Conservation (phyloP, 2,329 filamentous ascomycete species). For the Stachybotrys elegans region DNA sequence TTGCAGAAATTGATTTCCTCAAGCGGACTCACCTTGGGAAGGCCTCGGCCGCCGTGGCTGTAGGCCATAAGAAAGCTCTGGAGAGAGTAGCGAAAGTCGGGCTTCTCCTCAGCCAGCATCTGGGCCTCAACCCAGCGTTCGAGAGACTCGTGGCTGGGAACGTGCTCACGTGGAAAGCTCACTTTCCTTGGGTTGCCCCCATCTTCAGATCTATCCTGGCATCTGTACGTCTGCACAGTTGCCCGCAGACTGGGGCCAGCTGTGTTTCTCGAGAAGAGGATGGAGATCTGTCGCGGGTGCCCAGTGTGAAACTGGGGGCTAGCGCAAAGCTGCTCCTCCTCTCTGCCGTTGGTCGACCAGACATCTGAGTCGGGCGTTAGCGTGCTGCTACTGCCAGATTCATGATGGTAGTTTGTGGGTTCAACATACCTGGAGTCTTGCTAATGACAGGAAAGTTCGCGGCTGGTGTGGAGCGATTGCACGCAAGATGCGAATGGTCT, state of each 20-base stretch:
- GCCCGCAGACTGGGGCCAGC: slow-evolving; percentile 33
- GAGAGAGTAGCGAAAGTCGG: slow-evolving; percentile 26
- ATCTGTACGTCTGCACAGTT: slow-evolving; percentile 31
- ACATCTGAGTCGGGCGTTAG: slow-evolving; percentile 26
- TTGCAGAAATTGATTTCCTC: not conserved
- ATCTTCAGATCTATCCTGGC: slow-evolving; percentile 23
- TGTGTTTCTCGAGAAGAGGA: slow-evolving; percentile 29
- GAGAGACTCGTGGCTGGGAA: slow-evolving; percentile 28
- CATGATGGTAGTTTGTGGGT: slow-evolving; percentile 5
- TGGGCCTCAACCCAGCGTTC: slow-evolving; percentile 32
- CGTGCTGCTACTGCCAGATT: slow-evolving; percentile 1
- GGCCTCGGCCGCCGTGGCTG: slow-evolving; percentile 23
- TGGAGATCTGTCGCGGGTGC: slow-evolving; percentile 28
- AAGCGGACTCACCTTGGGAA: slow-evolving; percentile 32
- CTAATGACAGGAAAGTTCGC: slow-evolving; percentile 33
- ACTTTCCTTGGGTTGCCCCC: slow-evolving; percentile 25
- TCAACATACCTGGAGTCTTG: slow-evolving; percentile 30
- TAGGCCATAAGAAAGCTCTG: slow-evolving; percentile 34
- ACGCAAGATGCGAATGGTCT: slow-evolving; percentile 33
- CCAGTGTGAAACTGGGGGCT: slow-evolving; percentile 31
- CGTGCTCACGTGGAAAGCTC: slow-evolving; percentile 30
- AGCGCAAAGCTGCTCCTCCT: slow-evolving; percentile 27
- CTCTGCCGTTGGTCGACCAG: slow-evolving; percentile 28
- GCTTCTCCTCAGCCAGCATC: slow-evolving; percentile 26
- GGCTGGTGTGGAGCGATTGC: slow-evolving; percentile 31